phyloP scores from a whole-genome alignment of 2,329 filamentous ascomycete species.

The Diaporthe sp. region DNA sequence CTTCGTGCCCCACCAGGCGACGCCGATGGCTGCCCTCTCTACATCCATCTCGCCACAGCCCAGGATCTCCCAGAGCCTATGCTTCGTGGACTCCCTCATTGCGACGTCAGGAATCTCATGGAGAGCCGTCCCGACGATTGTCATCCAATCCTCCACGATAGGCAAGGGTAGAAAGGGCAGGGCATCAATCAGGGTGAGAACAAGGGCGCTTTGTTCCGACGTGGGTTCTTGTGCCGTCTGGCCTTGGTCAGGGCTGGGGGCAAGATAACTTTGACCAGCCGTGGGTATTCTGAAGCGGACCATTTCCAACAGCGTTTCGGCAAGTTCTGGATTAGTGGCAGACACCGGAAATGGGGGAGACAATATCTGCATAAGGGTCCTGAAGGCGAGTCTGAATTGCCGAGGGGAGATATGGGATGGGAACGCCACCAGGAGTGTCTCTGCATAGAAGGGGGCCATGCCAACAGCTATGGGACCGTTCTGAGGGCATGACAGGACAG shows the following conservation, averaged over 20 bases:
- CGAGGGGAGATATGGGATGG: constrained; percentile 82
- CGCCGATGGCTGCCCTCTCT: constrained; percentile 82
- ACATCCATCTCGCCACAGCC: constrained; percentile 90
- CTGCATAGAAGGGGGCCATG: constrained; percentile 86
- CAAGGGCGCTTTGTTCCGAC: constrained; percentile 85
- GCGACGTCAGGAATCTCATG: constrained; percentile 72
- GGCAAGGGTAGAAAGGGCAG: constrained; percentile 80
- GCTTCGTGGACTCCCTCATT: constrained; percentile 76
- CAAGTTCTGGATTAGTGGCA: constrained; percentile 80
- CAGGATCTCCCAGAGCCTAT: constrained; percentile 84
- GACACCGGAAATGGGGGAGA: constrained; percentile 84
- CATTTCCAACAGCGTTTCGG: constrained; percentile 85
- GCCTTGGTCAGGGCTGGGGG: constrained; percentile 55
- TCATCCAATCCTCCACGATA: constrained; percentile 85
- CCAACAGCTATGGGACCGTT: constrained; percentile 79
- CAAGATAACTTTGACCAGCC: constrained; percentile 59
- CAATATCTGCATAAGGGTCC: constrained; percentile 85
- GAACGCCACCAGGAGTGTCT: constrained; percentile 84
- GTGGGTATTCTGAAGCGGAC: constrained; percentile 75
- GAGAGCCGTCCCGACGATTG: constrained; percentile 77
- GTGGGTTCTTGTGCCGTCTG: constrained; percentile 54
- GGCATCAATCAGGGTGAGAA: constrained; percentile 83
- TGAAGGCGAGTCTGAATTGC: constrained; percentile 91
- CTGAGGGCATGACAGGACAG: constrained; percentile 84
- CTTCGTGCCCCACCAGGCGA: constrained; percentile 85